Percentiles rank a stretch among this genome's conserved stretches.
Evolutionary conservation across 1,284 basidiomycete species (phyloP).

Genomic region (Cryptococcus neoformans): DNA sequence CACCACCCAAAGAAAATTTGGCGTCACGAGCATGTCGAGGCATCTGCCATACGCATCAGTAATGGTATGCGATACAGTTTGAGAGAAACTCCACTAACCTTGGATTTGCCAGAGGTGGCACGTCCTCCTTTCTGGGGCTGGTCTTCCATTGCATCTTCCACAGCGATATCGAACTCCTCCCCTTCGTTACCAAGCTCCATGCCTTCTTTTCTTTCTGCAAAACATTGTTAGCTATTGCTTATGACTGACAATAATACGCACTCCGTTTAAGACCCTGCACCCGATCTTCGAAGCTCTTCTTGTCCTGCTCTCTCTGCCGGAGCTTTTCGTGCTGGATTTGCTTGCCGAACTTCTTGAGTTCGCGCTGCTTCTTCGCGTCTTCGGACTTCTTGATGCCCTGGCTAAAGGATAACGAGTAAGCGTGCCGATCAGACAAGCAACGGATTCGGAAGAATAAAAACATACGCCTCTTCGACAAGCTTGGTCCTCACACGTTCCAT

Average conservation of each 20-base stretch:
- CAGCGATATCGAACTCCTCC: constrained; percentile 70
- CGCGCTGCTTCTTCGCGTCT: constrained; percentile 84
- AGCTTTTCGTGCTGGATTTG: constrained; percentile 88
- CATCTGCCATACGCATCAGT: constrained; percentile 40
- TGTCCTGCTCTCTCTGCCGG: constrained; percentile 66
- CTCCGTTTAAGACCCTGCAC: constrained; percentile 84
- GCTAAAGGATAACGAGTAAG: constrained; percentile 34
- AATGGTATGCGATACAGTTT: neutral
- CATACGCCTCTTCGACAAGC: constrained; percentile 70
- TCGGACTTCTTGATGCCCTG: constrained; percentile 86
- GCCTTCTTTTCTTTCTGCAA: constrained; percentile 73
- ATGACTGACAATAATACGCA: constrained; percentile 49
- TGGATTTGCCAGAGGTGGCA: constrained; percentile 41
- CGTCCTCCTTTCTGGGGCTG: constrained; percentile 47
- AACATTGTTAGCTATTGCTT: neutral
- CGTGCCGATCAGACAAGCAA: neutral
- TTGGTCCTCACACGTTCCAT: constrained; percentile 96
- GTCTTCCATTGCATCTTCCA: constrained; percentile 78
- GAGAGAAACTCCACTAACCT: constrained; percentile 25
- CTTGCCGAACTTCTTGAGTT: constrained; percentile 98
- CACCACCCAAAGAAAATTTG: constrained; percentile 73
- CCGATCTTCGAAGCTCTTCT: constrained; percentile 83
- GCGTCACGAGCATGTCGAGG: constrained; percentile 66
- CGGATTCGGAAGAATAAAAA: constrained; percentile 59
- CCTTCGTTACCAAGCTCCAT: constrained; percentile 67